A percentile compares a stretch with the other conserved stretches of the same genome.
Evolutionary conservation across 1,284 basidiomycete genomes (phyloP).

Genomic region (Lignosus rhinocerotis): DNA sequence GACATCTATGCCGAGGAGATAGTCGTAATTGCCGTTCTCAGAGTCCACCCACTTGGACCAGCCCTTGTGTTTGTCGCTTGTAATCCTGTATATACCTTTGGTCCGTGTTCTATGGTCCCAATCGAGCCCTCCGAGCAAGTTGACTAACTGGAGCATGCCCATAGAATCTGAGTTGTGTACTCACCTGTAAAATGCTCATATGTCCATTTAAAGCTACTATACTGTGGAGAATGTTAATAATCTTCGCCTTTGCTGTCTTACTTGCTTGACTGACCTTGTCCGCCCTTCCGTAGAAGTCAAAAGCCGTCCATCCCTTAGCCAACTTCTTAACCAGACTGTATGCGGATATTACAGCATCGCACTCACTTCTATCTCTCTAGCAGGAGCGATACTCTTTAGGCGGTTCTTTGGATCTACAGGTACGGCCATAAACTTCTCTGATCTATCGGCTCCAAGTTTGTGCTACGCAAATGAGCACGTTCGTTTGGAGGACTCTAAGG

Average conservation of each 20-base stretch:
- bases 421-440: constrained; percentile 75
- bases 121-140: constrained; percentile 64
- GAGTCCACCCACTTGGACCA: constrained; percentile 72
- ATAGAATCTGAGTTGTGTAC: neutral
- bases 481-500: neutral
- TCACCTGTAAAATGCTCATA: constrained; percentile 76
- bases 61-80: constrained; percentile 54
- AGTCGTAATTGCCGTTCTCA: constrained; percentile 80
- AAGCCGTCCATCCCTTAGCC: constrained; percentile 80
- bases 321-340: neutral
- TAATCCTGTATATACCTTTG: constrained; percentile 64
- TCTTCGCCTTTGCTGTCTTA: neutral
- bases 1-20: constrained; percentile 74
- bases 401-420: constrained; percentile 73
- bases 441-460: constrained; percentile 82
- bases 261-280: constrained; percentile 53
- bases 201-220: constrained; percentile 69
- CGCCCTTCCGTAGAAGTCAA: constrained; percentile 78
- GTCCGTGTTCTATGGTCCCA: constrained; percentile 76
- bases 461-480: constrained; percentile 49
- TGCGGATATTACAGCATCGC: neutral
- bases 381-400: constrained; percentile 56
- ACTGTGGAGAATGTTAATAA: constrained; percentile 41
- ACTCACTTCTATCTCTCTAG: constrained; percentile 68
- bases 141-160: neutral